Evolutionary conservation across 2,329 filamentous ascomycete genomes (phyloP), one percentile per base, ranked within the genome.

Genomic region (Hymenoscyphus occultus): DNA sequence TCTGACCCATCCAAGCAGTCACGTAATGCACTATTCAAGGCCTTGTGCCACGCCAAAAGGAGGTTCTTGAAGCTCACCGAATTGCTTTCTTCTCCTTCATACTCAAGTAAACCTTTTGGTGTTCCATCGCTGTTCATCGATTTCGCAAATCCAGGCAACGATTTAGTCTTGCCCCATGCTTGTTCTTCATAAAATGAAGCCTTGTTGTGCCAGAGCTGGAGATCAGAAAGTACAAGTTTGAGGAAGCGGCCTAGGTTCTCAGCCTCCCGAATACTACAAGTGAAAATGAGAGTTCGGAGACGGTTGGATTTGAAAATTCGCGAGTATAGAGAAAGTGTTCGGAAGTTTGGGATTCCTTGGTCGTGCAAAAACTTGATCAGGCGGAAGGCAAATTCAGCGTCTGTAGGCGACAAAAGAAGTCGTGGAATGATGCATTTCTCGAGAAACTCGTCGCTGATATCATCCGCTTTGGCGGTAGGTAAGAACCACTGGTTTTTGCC

Each of bases 381-480:
- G 69, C 88, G 87, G 78, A 93, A 96, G 63, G 88, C 90, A 79
- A 92, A 99, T 71, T 96, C 92, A 0, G 94, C 91, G 76, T 99
- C 95, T 60, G 90, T 84, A 1, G 92, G 87, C 0, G 93, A 97
- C 39, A 97, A 81, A 32, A 95, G 83, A 19, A 96, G 83, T 54
- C 95, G 89, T 10, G 95, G 95, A n/a, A 98, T 78, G 70, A 99
- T 88, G 75, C 95, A 99, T 72, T 96, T 89, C 77, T 98, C 93
- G 10, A 99, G 84, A 19, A 99, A 79, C 3, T 86, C 84, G 71
- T 93, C 87, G 61, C 94, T 91, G 4, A 96, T 82, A 7, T 80
- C 81, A 65, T 90, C 87, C 48, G 84, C 79, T 71, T 88, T 90
- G 28, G 84, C 80, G 66, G 85, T 84, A 69, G 85, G 83, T 4